Base-by-base conservation (phyloP, 805 yeast genomes). In the Candida schatavii region DNA sequence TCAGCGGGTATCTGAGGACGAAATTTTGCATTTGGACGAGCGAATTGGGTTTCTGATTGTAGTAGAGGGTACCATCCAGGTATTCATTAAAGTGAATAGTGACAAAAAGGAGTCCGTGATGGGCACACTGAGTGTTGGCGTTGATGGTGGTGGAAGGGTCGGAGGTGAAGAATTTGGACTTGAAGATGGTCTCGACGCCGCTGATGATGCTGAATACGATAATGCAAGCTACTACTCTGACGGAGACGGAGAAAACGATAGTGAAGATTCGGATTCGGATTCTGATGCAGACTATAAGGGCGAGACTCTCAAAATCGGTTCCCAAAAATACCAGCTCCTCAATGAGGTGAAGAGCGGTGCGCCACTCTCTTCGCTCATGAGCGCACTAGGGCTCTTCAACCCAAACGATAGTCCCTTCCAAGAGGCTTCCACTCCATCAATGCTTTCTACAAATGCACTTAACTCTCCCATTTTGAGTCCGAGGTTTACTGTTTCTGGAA, bases 41-140 rank as follows among this genome's bases (percentile, higher is more conserved):
- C 76, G 81, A 4, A 68, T 84, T 5, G 98, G 98, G 1, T 90
- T 93, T 54, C 81, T 93, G 28, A 85, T 93, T 34, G 96, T 91
- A 18, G 95, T 90, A 1, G 97, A 90, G 51, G 99, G 99, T 1
- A 75, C 81, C 10, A 78, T 91, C 37, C 89, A 87, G 55, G 85
- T 93, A 0, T 88, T 77, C 56, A 80, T 83, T 35, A 78, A 77
- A 46, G 64, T 83, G 34, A 33, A 33, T 25, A 7, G 10, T 7
- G 11, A 23, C 7, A 23, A 23, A 11, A 23, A 23, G 27, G 27
- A 23, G 27, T n/a, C n/a, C n/a, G n/a, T n/a, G n/a, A n/a, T n/a
- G n/a, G n/a, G n/a, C n/a, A n/a, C n/a, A n/a, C n/a, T n/a, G n/a
- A n/a, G n/a, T n/a, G n/a, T n/a, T n/a, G n/a, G n/a, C n/a, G n/a